Base-by-base conservation (phyloP, 2,329 filamentous ascomycete species). In the Colletotrichum tabaci region DNA sequence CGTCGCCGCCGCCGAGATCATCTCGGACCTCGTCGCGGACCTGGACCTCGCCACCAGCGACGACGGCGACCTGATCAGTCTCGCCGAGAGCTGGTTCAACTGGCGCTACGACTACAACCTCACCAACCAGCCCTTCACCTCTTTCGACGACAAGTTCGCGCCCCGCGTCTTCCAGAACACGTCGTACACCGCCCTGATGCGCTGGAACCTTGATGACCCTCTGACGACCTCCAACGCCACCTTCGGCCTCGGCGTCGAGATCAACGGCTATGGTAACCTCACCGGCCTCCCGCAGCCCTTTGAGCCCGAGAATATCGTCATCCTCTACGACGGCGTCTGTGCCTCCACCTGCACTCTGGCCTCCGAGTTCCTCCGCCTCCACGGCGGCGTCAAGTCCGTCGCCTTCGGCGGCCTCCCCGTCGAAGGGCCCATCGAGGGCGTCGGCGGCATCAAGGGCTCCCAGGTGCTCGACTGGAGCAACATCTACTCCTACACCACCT, bases 251-350 rank as follows among this genome's bases (percentile, higher is more conserved):
- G 83, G 80, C 65, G 85, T 86, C 68, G 82, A 85, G 40, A 83
- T 89, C 62, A 85, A 84, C 3, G 87, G 87, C 58, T 88, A 88
- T 75, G 80, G 84, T 60, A 82, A 82, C 73, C 83, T 84, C 16
- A 76, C 81, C 21, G 85, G 87, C 75, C 82, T 86, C 53, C 82
- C 84, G 0, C 81, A 85, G 73, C 89, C 88, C 2, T 91, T 91
- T 77, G 83, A 81, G 1, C 81, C 88, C 2, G 87, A 90, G 68
- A 86, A 91, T 76, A 86, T 91, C 55, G 82, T 91, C 50, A 79
- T 91, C 21, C 82, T 91, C n/a, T 86, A 87, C 62, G 89, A 91
- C 75, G 89, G 88, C 44, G 84, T 86, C 74, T 91, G 89, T 77
- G 86, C 86, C 26, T 90, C 87, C 0, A 88, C 88, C 3, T 91